Conservation (phyloP, 768 basidiomycete species). For the Hypholoma sublateritium region DNA sequence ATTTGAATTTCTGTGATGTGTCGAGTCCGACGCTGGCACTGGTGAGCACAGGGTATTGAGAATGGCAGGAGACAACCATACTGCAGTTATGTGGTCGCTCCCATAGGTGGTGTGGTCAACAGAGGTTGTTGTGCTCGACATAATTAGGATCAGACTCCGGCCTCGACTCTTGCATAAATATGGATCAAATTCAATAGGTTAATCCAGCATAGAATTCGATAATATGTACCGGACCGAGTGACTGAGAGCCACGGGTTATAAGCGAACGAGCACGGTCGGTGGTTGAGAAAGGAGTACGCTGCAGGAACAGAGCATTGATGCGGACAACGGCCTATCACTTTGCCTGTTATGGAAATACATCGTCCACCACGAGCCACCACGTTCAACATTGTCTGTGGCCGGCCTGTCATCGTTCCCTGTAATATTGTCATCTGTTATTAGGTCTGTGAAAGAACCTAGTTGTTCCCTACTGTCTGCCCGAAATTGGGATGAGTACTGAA, state of each 20-base stretch:
- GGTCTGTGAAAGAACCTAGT: not conserved
- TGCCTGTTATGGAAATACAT: conserved; percentile 1
- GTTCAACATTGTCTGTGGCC: too few relatives aligned
- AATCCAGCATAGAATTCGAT: conserved; percentile 3
- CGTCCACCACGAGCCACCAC: not conserved
- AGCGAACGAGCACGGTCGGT: not conserved
- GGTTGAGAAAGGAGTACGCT: not conserved
- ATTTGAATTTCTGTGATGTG: conserved; percentile 75
- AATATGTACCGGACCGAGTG: not conserved
- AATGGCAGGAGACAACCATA: conserved; percentile 9
- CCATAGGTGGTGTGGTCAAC: conserved; percentile 8
- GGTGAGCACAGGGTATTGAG: conserved; percentile 5
- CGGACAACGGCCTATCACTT: not conserved
- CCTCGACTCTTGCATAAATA: conserved; percentile 16
- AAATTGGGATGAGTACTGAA: not conserved
- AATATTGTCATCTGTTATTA: too few relatives aligned
- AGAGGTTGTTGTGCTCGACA: conserved; percentile 19
- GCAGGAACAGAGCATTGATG: not conserved
- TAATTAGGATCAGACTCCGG: conserved; percentile 15
- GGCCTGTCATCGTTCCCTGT: too few relatives aligned
- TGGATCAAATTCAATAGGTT: conserved; percentile 9
- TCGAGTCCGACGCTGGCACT: conserved; percentile 62
- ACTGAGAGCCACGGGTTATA: not conserved
- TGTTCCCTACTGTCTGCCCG: not conserved
- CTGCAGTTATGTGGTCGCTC: conserved; percentile 16